Percentiles rank a stretch among this genome's conserved stretches.
Evolutionary conservation across 2,329 filamentous ascomycete species (phyloP).

Genomic region (Claviceps sp.): DNA sequence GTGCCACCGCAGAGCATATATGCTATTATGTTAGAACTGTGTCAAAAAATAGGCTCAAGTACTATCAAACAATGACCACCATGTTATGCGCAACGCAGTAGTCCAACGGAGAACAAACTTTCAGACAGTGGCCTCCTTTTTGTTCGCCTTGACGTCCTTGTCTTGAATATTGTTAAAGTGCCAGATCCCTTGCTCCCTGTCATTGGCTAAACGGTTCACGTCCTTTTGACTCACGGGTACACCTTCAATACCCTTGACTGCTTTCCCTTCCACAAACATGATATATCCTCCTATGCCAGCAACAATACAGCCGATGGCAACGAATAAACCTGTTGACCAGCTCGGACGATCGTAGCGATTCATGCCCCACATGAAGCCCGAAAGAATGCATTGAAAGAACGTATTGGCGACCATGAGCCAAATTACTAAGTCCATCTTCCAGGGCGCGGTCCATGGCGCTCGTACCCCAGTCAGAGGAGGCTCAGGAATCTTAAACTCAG

Average conservation of each 20-base stretch:
- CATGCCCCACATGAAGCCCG: conserved; percentile 72
- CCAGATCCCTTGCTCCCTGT: conserved; percentile 40
- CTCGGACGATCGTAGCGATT: conserved; percentile 60
- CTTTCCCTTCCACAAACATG: conserved; percentile 58
- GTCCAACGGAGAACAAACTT: neutral
- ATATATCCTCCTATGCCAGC: conserved; percentile 56
- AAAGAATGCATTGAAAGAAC: conserved; percentile 59
- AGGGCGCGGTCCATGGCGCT: conserved; percentile 51
- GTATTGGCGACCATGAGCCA: conserved; percentile 73
- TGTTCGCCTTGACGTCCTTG: conserved; percentile 14
- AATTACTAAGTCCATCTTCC: conserved; percentile 70
- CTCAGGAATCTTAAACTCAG: conserved; percentile 47
- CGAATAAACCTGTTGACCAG: conserved; percentile 70
- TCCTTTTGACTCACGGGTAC: conserved; percentile 49
- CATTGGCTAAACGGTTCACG: conserved; percentile 32
- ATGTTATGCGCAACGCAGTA: neutral
- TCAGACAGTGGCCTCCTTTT: conserved; percentile 1
- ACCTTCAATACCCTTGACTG: conserved; percentile 59
- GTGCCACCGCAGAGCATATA: too few relatives aligned
- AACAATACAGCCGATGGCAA: conserved; percentile 58
- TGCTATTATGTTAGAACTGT: too few relatives aligned
- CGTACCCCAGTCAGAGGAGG: conserved; percentile 58
- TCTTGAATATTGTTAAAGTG: conserved; percentile 37
- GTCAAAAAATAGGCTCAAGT: too few relatives aligned
- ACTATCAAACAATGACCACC: neutral